Base-by-base conservation (phyloP, 192 early-diverging fungal genomes). In the Coemansia sp. region DNA sequence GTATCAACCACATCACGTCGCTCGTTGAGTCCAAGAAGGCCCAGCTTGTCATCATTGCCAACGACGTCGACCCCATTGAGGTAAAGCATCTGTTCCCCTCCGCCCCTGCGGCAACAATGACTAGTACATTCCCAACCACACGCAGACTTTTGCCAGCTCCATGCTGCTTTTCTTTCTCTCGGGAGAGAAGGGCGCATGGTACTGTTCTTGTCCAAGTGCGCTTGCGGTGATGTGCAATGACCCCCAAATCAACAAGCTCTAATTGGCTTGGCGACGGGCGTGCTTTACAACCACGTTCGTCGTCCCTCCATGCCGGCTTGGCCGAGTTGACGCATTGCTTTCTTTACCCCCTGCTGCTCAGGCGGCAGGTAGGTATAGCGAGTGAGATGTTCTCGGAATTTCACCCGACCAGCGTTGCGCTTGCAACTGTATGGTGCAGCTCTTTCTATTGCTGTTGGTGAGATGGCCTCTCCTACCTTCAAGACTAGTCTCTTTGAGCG, bases 11-110 rank as follows among this genome's bases (percentile, higher is more conserved):
- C 86, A 91, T 99, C 74, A 95, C 95, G 72, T 92, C 91, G 57
- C 86, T 99, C 38, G 82, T 99, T 58, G 97, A 99, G 87, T 87
- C 89, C 83, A 99, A 99, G 93, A 96, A 97, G 89, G 94, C 97
- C 74, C 84, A 91, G 82, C 86, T 99, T 59, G 97, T 99, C 52
- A 87, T 99, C 75, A 99, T 99, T 85, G 97, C 97, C 72, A 87
- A 97, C 74, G 95, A 99, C 81, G 95, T 99, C 74, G 95, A 99
- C 85, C 97, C 97, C 64, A 96, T 99, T 82, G 97, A 99, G 78
- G 76, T 82, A 78, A 72, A 48, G 12, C 32, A 58, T 60, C 53
- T 22, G 3, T 12, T 34, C 42, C 15, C 29, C 41, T 26, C 22
- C 8, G 4, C 7, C 11, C 4, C 12, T 24, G 4, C 11, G 10